Evolutionary conservation across 352 stramenopile species (phyloP).

Genomic region (Phytophthora citricola): DNA sequence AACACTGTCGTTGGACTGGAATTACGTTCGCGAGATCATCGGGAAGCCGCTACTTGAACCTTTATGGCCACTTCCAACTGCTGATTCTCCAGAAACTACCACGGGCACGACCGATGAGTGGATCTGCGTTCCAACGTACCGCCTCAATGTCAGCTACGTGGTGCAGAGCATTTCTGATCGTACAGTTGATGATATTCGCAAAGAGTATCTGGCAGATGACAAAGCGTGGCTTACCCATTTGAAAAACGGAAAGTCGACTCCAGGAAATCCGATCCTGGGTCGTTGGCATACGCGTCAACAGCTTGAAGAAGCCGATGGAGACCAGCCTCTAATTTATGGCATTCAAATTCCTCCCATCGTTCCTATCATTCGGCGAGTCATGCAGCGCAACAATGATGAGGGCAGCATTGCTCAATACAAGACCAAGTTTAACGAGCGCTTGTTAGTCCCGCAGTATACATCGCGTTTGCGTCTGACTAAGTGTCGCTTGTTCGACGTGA

Average conservation of each 20-base stretch:
- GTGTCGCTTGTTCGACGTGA: conserved; percentile 79
- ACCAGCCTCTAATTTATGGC: conserved; percentile 71
- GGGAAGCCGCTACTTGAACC: conserved; percentile 66
- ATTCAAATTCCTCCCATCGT: conserved; percentile 82
- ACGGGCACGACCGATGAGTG: conserved; percentile 49
- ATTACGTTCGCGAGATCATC: conserved; percentile 69
- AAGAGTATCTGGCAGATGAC: conserved; percentile 57
- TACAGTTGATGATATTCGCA: conserved; percentile 53
- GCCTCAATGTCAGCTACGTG: conserved; percentile 78
- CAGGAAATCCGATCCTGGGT: conserved; percentile 78
- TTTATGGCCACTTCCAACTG: conserved; percentile 66
- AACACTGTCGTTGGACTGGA: conserved; percentile 63
- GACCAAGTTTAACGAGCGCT: conserved; percentile 80
- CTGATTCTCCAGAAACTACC: conserved; percentile 11
- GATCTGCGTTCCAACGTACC: conserved; percentile 75
- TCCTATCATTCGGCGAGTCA: conserved; percentile 82
- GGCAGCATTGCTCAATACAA: conserved; percentile 59
- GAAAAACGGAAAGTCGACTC: conserved; percentile 69
- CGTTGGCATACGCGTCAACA: conserved; percentile 78
- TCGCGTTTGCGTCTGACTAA: conserved; percentile 68
- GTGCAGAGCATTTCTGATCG: conserved; percentile 51
- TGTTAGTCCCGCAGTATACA: conserved; percentile 77
- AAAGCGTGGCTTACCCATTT: conserved; percentile 56
- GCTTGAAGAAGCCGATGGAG: conserved; percentile 56
- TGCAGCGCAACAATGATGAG: conserved; percentile 80